Percentiles rank a stretch among this genome's conserved stretches.
Conservation (phyloP, 2,329 filamentous ascomycete genomes). For the Colletotrichum sp. region DNA sequence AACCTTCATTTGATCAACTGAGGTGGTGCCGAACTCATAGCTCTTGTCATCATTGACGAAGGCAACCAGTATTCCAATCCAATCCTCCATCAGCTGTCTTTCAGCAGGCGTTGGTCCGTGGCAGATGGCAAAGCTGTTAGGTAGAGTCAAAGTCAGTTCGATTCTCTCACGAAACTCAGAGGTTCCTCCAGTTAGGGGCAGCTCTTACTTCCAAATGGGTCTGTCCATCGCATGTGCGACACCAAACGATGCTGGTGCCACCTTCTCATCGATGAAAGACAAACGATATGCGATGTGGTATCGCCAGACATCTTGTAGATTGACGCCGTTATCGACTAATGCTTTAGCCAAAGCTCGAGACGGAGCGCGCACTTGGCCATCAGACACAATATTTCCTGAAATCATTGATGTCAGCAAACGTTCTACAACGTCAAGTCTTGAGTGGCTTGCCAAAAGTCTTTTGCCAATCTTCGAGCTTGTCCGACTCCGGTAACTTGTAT, state of each 20-base stretch:
- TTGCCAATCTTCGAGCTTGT: conserved; percentile 38
- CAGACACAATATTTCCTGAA: conserved; percentile 36
- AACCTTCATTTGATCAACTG: conserved; percentile 39
- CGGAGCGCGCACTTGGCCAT: conserved; percentile 44
- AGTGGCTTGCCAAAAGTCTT: conserved; percentile 35
- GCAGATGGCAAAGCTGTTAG: conserved; percentile 38
- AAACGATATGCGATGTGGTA: conserved; percentile 46
- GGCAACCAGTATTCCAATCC: conserved; percentile 40
- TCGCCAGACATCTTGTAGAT: conserved; percentile 40
- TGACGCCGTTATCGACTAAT: conserved; percentile 35
- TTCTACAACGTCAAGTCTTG: background rate
- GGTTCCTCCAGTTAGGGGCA: background rate
- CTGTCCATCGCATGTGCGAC: conserved; percentile 46
- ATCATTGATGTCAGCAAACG: background rate
- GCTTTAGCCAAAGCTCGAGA: conserved; percentile 36
- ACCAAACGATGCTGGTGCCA: conserved; percentile 38
- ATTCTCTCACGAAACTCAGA: background rate
- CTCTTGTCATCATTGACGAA: conserved; percentile 37
- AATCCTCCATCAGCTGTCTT: conserved; percentile 38
- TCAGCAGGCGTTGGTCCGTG: conserved; percentile 41
- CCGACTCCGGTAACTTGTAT: conserved; percentile 37
- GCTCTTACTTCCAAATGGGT: conserved; percentile 45
- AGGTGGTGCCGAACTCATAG: conserved; percentile 37
- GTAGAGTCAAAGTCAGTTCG: background rate
- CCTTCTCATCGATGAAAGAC: conserved; percentile 44